A percentile compares a stretch with the other conserved stretches of the same genome.
Evolutionary conservation across 2,329 filamentous ascomycete species (phyloP).

Genomic region (Penicillium fuscoglaucum): DNA sequence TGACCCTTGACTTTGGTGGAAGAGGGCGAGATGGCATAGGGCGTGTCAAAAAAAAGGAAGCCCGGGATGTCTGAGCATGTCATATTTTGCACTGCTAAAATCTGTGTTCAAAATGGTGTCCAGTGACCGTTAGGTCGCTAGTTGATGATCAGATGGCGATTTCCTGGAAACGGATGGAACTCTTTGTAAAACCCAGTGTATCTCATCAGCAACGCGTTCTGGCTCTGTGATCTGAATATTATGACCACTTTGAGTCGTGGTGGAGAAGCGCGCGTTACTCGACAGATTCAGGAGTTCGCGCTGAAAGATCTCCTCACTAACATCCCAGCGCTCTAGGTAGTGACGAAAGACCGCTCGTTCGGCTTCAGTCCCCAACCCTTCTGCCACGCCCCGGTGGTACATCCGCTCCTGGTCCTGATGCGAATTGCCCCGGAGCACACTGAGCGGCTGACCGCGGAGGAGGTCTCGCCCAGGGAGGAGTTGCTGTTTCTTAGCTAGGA

Average conservation of each 20-base stretch:
- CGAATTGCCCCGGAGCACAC: background rate
- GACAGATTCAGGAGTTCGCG: background rate
- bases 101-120: no score
- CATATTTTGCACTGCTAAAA: no score
- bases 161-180: no score
- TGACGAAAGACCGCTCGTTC: background rate
- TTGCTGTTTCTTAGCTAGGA: background rate
- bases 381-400: background rate
- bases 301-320: background rate
- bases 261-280: background rate
- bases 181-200: background rate
- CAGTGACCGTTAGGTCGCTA: no score
- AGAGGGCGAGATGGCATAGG: no score
- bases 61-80: no score
- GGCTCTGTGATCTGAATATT: background rate
- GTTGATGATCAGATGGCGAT: no score
- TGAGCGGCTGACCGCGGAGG: background rate
- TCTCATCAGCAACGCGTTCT: background rate
- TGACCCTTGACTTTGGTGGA: no score
- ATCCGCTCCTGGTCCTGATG: background rate
- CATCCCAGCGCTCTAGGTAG: background rate
- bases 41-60: no score
- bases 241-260: background rate
- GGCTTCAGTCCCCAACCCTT: background rate
- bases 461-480: background rate